phyloP scores from a whole-genome alignment of 2,329 filamentous ascomycete genomes.

The Alternaria brassicicola region DNA sequence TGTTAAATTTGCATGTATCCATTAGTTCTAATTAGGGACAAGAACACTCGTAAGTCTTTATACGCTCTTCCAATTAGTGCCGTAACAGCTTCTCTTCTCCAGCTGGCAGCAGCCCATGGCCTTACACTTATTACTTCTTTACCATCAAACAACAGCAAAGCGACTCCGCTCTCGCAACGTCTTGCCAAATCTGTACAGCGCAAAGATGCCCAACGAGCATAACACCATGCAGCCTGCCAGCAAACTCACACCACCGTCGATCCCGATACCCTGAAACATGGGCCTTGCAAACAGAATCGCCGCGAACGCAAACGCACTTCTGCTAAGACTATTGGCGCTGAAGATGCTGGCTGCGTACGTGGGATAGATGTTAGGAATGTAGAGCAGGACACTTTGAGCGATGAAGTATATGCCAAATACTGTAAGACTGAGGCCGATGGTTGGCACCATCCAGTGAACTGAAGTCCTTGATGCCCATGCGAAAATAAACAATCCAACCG shows the following conservation, averaged over 20 bases:
- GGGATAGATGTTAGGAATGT: constrained; percentile 68
- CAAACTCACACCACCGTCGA: constrained; percentile 63
- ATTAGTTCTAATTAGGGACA: not conserved
- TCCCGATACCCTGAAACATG: constrained; percentile 63
- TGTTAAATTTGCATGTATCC: not conserved
- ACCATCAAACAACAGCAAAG: constrained; percentile 54
- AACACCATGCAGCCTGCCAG: constrained; percentile 56
- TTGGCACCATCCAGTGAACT: constrained; percentile 63
- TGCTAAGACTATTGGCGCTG: constrained; percentile 66
- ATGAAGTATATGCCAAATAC: constrained; percentile 50
- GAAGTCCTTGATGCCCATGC: constrained; percentile 67
- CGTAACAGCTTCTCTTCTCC: not conserved
- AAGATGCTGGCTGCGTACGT: constrained; percentile 56
- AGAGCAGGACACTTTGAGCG: constrained; percentile 61
- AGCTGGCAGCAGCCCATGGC: not conserved
- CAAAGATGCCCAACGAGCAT: constrained; percentile 61
- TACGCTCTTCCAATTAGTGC: not conserved
- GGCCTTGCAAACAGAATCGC: constrained; percentile 65
- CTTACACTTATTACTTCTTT: not conserved
- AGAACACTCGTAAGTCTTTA: not conserved
- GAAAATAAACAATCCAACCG: constrained; percentile 67
- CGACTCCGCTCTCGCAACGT: constrained; percentile 62
- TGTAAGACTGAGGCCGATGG: constrained; percentile 58
- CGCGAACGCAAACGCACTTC: constrained; percentile 62
- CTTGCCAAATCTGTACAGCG: constrained; percentile 63